A percentile compares a stretch with the other conserved stretches of the same genome.
phyloP scores from a whole-genome alignment of 768 basidiomycete genomes.

The Amanita thiersii region DNA sequence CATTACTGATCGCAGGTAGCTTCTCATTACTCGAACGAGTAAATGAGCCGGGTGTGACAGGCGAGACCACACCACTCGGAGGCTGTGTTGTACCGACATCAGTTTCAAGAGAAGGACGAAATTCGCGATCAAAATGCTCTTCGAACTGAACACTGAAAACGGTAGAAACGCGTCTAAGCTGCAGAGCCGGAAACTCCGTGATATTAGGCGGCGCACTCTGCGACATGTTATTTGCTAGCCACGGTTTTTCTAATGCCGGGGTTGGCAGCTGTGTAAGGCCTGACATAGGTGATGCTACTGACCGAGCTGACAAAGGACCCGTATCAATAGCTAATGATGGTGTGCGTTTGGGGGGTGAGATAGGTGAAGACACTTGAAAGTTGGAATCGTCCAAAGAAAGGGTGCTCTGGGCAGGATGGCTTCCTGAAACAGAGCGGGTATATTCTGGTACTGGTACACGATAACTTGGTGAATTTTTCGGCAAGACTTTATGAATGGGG shows the following conservation, averaged over 20 bases:
- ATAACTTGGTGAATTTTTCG: constrained; percentile 19
- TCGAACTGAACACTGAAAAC: constrained; percentile 67
- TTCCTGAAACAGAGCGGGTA: not conserved
- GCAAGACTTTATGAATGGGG: constrained; percentile 14
- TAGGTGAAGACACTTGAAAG: not conserved
- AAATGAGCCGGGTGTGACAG: constrained; percentile 34
- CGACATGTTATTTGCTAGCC: constrained; percentile 23
- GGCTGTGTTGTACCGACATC: constrained; percentile 48
- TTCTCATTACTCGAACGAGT: constrained; percentile 15
- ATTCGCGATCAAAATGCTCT: constrained; percentile 29
- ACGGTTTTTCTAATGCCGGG: constrained; percentile 15
- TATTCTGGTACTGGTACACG: constrained; percentile 34
- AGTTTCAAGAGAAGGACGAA: constrained; percentile 27
- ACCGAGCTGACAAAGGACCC: constrained; percentile 15
- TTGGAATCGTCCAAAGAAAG: not conserved
- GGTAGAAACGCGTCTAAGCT: constrained; percentile 68
- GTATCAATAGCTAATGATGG: constrained; percentile 35
- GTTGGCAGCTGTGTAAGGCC: not conserved
- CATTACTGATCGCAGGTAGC: constrained; percentile 14
- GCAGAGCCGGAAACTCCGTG: constrained; percentile 56
- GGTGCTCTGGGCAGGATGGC: not conserved
- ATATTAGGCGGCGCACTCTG: constrained; percentile 62
- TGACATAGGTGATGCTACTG: not conserved
- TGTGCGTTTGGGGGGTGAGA: not conserved
- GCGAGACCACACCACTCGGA: constrained; percentile 34